Evolutionary conservation across 139 green algal species (phyloP).

Genomic region (Asterochloris sp.): DNA sequence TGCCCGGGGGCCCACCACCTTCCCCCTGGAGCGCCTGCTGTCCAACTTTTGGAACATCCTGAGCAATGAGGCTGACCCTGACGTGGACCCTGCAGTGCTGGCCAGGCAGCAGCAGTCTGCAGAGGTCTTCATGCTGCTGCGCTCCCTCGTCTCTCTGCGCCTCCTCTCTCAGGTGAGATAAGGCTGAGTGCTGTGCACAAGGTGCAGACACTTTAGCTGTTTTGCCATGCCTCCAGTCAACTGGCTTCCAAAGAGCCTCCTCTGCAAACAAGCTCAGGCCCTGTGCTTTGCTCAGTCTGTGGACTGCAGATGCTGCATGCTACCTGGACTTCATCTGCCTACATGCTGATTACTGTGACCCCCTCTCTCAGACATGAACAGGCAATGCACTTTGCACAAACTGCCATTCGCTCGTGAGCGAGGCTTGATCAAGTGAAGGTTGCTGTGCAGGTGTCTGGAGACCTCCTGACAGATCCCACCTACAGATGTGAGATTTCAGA

Average conservation of each 20-base stretch:
- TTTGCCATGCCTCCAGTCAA: background rate
- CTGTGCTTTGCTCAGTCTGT: background rate
- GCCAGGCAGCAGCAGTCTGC: conserved; percentile 20
- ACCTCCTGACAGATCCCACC: conserved; percentile 30
- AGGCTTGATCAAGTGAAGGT: background rate
- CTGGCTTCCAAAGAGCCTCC: background rate
- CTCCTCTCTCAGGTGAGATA: conserved; percentile 31
- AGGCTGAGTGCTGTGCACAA: no score
- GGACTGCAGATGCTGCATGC: background rate
- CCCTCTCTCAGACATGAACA: background rate
- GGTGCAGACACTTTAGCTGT: no score
- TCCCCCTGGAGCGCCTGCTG: conserved; percentile 59
- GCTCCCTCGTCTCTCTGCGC: conserved; percentile 37
- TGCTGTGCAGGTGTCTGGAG: conserved; percentile 18
- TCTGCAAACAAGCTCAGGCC: background rate
- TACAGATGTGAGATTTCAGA: conserved; percentile 46
- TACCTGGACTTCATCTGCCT: background rate
- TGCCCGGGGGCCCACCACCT: conserved; percentile 51
- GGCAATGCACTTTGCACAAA: background rate
- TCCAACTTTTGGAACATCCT: conserved; percentile 54
- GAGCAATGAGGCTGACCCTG: conserved; percentile 14
- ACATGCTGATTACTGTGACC: background rate
- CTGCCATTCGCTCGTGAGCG: background rate
- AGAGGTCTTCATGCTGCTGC: conserved; percentile 38
- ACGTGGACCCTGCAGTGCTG: background rate